Base-by-base conservation (phyloP, 2,329 filamentous ascomycete species). In the Colletotrichum eremochloae region DNA sequence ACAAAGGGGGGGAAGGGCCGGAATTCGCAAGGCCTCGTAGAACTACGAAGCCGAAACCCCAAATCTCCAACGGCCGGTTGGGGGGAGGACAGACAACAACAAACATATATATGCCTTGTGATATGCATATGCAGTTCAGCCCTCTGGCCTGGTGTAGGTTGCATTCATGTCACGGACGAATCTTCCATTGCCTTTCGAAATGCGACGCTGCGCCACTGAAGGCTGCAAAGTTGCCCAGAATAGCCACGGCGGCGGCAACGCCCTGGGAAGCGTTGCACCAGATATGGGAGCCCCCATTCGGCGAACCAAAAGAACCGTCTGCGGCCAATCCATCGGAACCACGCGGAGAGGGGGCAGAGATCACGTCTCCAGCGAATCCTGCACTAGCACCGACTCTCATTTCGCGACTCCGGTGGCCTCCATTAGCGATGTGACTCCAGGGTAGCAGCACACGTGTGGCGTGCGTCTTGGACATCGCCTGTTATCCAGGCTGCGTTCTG, bases 241-340 rank as follows among this genome's bases (percentile, higher is more conserved):
- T 57, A 63, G 33, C n/a, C 8, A 62, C 14, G 8, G 24, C 20
- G 36, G 24, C 36, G 40, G 48, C 50, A 63, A 57, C 63, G 68
- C 57, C 38, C 61, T 15, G n/a, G 64, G 44, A 12, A 68, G 44
- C 38, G 64, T 68, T 63, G 57, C 68, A 68, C 57, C 57, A 63
- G 53, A 48, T 29, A 56, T 36, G 38, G 48, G 36, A 31, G 29
- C 38, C 24, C 15, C 20, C 31, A 11, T 42, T 57, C 62, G 29
- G 60, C 60, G 44, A 62, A 40, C 46, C 60, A 63, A 4, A 50
- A 50, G 48, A 63, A 40, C 3, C n/a, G 40, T 20, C 38, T 20
- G 7, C 20, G 38, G 52, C 60, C 31, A 63, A 63, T 52, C 31
- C 40, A 40, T 18, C 44, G 60, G 33, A 52, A 63, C 44, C 14